Evolutionary conservation across 768 basidiomycete species (phyloP).

Genomic region (Russula foetens): DNA sequence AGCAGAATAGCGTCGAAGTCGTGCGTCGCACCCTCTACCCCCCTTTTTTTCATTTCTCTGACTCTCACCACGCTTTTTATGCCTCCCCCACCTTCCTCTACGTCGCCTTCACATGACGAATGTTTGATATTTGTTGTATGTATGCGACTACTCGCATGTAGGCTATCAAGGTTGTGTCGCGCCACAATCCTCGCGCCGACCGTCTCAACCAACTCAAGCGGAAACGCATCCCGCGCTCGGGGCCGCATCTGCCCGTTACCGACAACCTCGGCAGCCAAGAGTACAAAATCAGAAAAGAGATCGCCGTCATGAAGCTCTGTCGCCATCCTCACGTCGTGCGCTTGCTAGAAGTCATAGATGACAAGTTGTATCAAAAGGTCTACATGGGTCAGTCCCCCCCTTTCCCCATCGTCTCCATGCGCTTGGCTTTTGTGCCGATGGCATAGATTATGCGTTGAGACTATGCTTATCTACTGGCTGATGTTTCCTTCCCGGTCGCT

Average conservation of each 20-base stretch:
- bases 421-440: too few species aligned
- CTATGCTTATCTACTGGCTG: too few species aligned
- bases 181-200: slow-evolving; percentile 63
- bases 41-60: background rate
- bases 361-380: slow-evolving; percentile 76
- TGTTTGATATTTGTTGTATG: background rate
- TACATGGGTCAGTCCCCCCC: slow-evolving; percentile 72
- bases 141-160: slow-evolving; percentile 22
- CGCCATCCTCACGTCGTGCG: slow-evolving; percentile 84
- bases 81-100: background rate
- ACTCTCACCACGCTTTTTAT: slow-evolving; percentile 26
- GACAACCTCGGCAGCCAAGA: slow-evolving; percentile 67
- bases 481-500: background rate
- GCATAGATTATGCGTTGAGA: too few species aligned
- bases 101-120: background rate
- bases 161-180: slow-evolving; percentile 75
- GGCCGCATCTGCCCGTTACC: slow-evolving; percentile 46
- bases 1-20: slow-evolving; percentile 31
- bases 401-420: background rate
- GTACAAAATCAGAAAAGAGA: slow-evolving; percentile 83
- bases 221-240: slow-evolving; percentile 35
- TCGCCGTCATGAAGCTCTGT: slow-evolving; percentile 98
- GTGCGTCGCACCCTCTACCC: slow-evolving; percentile 38
- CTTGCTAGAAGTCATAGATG: slow-evolving; percentile 92
- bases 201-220: slow-evolving; percentile 42